A percentile compares a stretch with the other conserved stretches of the same genome.
phyloP scores from a whole-genome alignment of 495 filamentous ascomycete genomes.

The Xylaria castorea region DNA sequence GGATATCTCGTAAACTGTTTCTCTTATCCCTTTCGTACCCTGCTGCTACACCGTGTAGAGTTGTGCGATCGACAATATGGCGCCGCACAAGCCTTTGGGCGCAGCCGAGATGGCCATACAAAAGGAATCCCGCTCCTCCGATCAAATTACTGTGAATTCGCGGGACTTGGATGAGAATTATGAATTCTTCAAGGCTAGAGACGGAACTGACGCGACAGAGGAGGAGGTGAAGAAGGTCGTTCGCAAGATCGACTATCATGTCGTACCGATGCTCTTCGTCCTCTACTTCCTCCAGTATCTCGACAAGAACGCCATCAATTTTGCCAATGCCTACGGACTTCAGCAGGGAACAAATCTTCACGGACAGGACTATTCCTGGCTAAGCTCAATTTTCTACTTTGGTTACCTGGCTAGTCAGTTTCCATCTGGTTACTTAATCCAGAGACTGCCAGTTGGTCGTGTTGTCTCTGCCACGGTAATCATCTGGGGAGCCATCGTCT shows the following conservation, averaged over 20 bases:
- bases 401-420: conserved; percentile 58
- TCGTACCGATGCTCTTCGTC: conserved; percentile 63
- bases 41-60: background rate
- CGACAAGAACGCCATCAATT: conserved; percentile 67
- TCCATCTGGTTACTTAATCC: conserved; percentile 59
- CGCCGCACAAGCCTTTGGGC: background rate
- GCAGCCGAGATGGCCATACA: conserved; percentile 9
- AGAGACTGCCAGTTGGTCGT: conserved; percentile 60
- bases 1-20: background rate
- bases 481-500: conserved; percentile 21
- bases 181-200: conserved; percentile 36
- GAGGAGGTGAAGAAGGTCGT: conserved; percentile 47
- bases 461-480: conserved; percentile 52
- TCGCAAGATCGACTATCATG: conserved; percentile 60
- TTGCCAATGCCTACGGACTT: conserved; percentile 65
- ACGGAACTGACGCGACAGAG: conserved; percentile 40
- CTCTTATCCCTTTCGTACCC: background rate
- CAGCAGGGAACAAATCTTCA: conserved; percentile 57
- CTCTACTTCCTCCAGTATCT: conserved; percentile 65
- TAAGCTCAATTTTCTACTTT: conserved; percentile 32
- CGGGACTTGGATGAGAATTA: conserved; percentile 37
- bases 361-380: conserved; percentile 66
- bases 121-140: background rate
- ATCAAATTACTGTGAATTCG: background rate
- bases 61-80: conserved; percentile 18